A percentile compares a stretch with the other conserved stretches of the same genome.
Conservation (phyloP, 177 flowering plant genomes). For the Vitis hybrid region DNA sequence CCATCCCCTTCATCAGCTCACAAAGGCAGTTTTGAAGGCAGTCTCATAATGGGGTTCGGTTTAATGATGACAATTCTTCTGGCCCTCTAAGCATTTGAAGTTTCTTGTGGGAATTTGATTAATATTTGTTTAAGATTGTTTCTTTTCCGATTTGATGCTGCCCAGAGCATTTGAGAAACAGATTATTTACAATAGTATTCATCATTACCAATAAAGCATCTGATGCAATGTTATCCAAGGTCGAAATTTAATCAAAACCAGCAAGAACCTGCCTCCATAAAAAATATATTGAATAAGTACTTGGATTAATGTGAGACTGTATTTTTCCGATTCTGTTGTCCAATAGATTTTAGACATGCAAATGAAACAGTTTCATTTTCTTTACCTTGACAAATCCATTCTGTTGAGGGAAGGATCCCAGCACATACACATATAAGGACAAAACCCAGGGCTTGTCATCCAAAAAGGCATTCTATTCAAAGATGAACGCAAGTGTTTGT, state of each 20-base stretch:
- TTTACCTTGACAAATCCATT: too few species aligned
- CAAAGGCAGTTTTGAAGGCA: background rate
- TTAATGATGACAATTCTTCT: slow-evolving; percentile 13
- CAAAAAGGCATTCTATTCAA: background rate
- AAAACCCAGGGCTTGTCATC: background rate
- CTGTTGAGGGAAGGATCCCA: too few species aligned
- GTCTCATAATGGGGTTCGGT: slow-evolving; percentile 10
- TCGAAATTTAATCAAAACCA: background rate
- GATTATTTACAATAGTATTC: background rate
- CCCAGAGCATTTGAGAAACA: background rate
- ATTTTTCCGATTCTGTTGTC: too few species aligned
- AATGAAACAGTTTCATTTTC: too few species aligned
- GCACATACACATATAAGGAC: background rate
- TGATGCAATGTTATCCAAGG: background rate
- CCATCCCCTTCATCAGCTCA: slow-evolving; percentile 18
- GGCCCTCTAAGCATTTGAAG: slow-evolving; percentile 4
- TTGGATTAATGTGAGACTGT: background rate
- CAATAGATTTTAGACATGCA: too few species aligned
- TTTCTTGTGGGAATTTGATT: background rate
- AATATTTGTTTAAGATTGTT: background rate
- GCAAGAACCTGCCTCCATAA: background rate
- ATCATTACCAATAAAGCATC: background rate
- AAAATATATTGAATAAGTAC: background rate
- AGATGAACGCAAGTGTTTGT: background rate
- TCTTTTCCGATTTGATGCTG: background rate